These are phyloP conservation scores for Globisporangium solare DNA, from an alignment of 352 stramenopile species.

Conservation along the genomic window DNA sequence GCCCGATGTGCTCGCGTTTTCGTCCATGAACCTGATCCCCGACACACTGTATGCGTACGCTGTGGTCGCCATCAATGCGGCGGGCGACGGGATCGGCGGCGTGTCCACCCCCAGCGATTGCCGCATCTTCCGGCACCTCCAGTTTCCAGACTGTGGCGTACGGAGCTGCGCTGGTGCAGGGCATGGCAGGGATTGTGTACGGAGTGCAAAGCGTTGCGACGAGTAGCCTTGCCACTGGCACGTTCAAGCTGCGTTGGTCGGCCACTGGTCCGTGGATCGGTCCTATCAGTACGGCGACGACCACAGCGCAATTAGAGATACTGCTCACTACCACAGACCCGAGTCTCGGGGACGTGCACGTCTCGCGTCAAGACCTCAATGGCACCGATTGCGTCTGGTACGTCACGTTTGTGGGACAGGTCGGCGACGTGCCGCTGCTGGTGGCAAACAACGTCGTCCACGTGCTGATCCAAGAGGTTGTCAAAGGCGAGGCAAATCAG, in stretches of 20 bases:
- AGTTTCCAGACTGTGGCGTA: constrained; percentile 86
- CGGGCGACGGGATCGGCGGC: constrained; percentile 86
- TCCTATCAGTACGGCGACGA: constrained; percentile 36
- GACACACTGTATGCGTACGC: constrained; percentile 92
- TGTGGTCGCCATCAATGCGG: constrained; percentile 90
- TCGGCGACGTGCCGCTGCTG: constrained; percentile 79
- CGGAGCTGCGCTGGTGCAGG: constrained; percentile 78
- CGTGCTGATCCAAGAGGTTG: constrained; percentile 80
- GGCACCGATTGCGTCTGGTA: constrained; percentile 60
- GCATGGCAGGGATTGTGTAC: constrained; percentile 93
- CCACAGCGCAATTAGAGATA: constrained; percentile 33
- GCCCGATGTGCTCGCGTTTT: constrained; percentile 77
- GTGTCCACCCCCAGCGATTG: constrained; percentile 86
- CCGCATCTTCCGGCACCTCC: constrained; percentile 87
- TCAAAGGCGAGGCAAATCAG: constrained; percentile 93
- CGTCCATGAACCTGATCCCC: constrained; percentile 73
- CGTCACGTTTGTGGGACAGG: constrained; percentile 82
- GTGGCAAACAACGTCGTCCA: constrained; percentile 37
- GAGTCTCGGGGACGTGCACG: constrained; percentile 46
- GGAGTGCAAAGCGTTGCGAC: constrained; percentile 92
- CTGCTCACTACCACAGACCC: constrained; percentile 29
- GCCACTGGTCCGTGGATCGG: constrained; percentile 26
- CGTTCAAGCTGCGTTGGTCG: constrained; percentile 50
- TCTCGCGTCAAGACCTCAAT: constrained; percentile 52
- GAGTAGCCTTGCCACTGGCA: constrained; percentile 20